Percentiles rank a stretch among this genome's conserved stretches.
These are phyloP conservation scores for Colletotrichum costaricense DNA, from an alignment of 2,329 filamentous ascomycete genomes.

Conservation along the genomic window DNA sequence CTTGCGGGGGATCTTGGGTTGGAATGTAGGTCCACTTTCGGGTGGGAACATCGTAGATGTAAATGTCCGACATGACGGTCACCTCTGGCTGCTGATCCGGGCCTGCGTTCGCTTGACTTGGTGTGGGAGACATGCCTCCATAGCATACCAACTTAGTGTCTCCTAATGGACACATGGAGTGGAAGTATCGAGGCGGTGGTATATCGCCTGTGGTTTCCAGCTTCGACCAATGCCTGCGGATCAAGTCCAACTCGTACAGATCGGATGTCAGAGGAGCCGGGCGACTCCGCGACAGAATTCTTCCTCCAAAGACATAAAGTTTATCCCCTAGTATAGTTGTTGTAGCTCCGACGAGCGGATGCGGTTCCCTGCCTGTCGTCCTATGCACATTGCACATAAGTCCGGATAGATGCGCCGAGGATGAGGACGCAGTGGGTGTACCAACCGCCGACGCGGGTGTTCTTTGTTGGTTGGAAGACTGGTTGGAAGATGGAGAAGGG, in stretches of 20 bases:
- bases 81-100: constrained; percentile 84
- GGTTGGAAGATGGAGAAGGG: constrained; percentile 64
- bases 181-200: constrained; percentile 93
- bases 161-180: constrained; percentile 92
- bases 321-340: constrained; percentile 96
- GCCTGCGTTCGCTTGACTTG: constrained; percentile 57
- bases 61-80: constrained; percentile 97
- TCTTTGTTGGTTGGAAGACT: constrained; percentile 56
- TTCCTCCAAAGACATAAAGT: constrained; percentile 94
- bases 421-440: constrained; percentile 56
- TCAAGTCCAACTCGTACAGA: constrained; percentile 92
- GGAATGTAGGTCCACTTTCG: constrained; percentile 88
- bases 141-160: constrained; percentile 98
- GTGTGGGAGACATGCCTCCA: constrained; percentile 93
- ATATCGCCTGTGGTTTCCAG: constrained; percentile 86
- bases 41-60: constrained; percentile 89
- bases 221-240: constrained; percentile 93
- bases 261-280: constrained; percentile 87
- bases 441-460: constrained; percentile 51
- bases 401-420: constrained; percentile 71
- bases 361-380: constrained; percentile 92
- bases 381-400: constrained; percentile 80
- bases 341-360: constrained; percentile 91
- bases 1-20: constrained; percentile 86
- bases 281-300: constrained; percentile 84